These are phyloP conservation scores for Cytospora chrysosperma DNA, from an alignment of 2,329 filamentous ascomycete genomes.

Conservation along the genomic window DNA sequence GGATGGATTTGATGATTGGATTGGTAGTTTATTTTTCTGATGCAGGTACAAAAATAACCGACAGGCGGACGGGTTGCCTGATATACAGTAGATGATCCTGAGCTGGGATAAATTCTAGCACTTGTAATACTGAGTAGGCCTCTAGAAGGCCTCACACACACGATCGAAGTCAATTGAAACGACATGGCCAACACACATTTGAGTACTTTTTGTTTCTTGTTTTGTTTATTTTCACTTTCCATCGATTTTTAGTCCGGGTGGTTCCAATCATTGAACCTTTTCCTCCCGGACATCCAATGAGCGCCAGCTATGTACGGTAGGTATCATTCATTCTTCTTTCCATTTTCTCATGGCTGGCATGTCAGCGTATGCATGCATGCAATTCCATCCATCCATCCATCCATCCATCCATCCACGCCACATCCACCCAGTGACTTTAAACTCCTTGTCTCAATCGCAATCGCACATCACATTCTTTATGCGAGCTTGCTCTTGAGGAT, in stretches of 20 bases:
- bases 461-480: constrained; percentile 31
- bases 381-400: not conserved
- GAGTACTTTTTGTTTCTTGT: too few relatives aligned
- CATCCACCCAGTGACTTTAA: not conserved
- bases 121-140: too few relatives aligned
- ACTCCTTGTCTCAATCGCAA: not conserved
- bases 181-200: too few relatives aligned
- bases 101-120: too few relatives aligned
- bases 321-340: not conserved
- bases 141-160: too few relatives aligned
- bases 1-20: not conserved
- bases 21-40: too few relatives aligned
- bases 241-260: not conserved
- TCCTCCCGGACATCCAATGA: not conserved
- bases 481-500: constrained; percentile 85
- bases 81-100: too few relatives aligned
- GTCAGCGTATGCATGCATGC: not conserved
- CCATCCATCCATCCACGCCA: not conserved
- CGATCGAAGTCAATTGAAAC: not conserved
- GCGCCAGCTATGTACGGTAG: constrained; percentile 18
- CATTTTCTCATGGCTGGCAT: constrained; percentile 7
- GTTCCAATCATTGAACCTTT: not conserved
- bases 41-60: too few relatives aligned
- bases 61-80: too few relatives aligned
- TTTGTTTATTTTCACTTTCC: not conserved